A percentile compares a stretch with the other conserved stretches of the same genome.
phyloP scores from a whole-genome alignment of 306 rosid genomes.

The Cicer bijugum region DNA sequence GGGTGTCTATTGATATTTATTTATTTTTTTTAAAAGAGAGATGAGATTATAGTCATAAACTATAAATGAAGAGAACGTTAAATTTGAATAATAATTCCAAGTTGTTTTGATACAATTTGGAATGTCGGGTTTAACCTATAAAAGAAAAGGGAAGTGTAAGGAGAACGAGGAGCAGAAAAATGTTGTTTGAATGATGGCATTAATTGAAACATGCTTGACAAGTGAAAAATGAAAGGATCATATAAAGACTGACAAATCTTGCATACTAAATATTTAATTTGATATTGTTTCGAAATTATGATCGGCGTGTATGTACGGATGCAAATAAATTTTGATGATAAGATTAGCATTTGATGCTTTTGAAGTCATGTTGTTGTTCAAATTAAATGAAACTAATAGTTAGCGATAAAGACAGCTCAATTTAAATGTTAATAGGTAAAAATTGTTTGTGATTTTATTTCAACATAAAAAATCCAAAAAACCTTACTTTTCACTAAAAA shows the following conservation, averaged over 20 bases:
- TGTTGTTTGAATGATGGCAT: slow-evolving; percentile 39
- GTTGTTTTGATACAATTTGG: background rate
- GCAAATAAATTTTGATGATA: too few relatives aligned
- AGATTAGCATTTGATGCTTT: too few relatives aligned
- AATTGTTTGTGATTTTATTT: too few relatives aligned
- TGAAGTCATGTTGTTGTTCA: too few relatives aligned
- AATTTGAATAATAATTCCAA: slow-evolving; percentile 29
- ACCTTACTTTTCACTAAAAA: too few relatives aligned
- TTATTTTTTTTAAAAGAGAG: too few relatives aligned
- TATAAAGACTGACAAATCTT: background rate
- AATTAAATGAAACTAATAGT: too few relatives aligned
- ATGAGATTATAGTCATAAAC: slow-evolving; percentile 12
- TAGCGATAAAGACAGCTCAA: too few relatives aligned
- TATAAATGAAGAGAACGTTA: slow-evolving; percentile 43
- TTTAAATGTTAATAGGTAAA: too few relatives aligned
- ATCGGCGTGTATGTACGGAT: too few relatives aligned
- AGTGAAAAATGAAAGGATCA: slow-evolving; percentile 33
- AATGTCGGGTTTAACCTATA: background rate
- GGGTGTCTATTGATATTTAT: too few relatives aligned
- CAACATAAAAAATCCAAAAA: too few relatives aligned
- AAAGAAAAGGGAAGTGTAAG: slow-evolving; percentile 12
- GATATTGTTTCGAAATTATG: background rate
- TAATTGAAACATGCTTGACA: slow-evolving; percentile 39
- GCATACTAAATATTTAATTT: slow-evolving; percentile 25
- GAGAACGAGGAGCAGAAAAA: background rate